Percentiles rank a stretch among this genome's conserved stretches.
phyloP scores from a whole-genome alignment of 352 stramenopile genomes.

The Globisporangium orthogonon region DNA sequence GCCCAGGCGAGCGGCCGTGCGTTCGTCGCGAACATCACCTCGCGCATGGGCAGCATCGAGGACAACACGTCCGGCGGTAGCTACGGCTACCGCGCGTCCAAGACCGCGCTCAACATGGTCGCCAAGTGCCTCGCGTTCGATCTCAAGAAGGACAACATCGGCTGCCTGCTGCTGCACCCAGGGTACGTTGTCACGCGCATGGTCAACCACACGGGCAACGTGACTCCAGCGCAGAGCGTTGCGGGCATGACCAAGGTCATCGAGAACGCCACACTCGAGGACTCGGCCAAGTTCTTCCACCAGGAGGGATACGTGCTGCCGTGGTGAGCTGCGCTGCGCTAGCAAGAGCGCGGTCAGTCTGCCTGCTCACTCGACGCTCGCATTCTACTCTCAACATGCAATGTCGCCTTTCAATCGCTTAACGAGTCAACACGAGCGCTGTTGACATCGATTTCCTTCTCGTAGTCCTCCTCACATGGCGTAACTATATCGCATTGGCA shows the following conservation, averaged over 20 bases:
- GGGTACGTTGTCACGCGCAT: constrained; percentile 64
- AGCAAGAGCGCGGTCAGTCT: not conserved
- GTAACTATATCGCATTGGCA: no score
- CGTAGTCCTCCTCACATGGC: no score
- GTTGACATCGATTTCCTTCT: no score
- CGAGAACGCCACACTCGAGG: constrained; percentile 35
- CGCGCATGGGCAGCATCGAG: constrained; percentile 53
- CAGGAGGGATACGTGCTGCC: constrained; percentile 42
- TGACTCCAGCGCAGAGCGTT: constrained; percentile 41
- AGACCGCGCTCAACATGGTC: constrained; percentile 77
- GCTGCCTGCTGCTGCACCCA: constrained; percentile 48
- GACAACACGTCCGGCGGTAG: constrained; percentile 46
- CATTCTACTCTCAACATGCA: no score
- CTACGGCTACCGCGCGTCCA: constrained; percentile 79
- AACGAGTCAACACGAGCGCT: no score
- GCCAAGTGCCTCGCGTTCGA: constrained; percentile 48
- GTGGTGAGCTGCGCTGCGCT: constrained; percentile 25
- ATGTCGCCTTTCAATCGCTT: no score
- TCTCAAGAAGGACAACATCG: constrained; percentile 46
- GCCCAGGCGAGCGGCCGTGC: constrained; percentile 24
- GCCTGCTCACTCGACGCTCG: no score
- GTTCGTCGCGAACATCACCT: constrained; percentile 55
- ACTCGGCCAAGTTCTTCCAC: constrained; percentile 48
- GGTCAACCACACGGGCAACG: constrained; percentile 31
- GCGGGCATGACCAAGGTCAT: constrained; percentile 46